Evolutionary conservation across 306 rosid species (phyloP).

Genomic region (Sophora flavescens): DNA sequence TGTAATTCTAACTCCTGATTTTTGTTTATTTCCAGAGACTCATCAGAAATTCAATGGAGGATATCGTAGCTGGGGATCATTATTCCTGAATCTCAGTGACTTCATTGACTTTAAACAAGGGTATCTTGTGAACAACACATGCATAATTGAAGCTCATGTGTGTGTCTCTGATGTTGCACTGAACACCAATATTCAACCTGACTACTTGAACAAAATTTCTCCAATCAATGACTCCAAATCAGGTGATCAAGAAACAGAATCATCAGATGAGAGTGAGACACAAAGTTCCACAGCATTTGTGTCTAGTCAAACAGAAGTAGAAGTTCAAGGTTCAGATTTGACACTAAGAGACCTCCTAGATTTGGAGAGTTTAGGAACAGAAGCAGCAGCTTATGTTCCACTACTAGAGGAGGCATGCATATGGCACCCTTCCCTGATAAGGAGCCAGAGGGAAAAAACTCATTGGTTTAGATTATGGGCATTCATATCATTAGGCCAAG

Average conservation of each 20-base stretch:
- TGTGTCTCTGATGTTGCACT: slow-evolving; percentile 48
- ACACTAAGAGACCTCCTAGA: slow-evolving; percentile 49
- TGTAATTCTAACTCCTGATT: slow-evolving; percentile 5
- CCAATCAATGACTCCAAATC: background rate
- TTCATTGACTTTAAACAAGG: slow-evolving; percentile 75
- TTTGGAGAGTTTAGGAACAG: slow-evolving; percentile 31
- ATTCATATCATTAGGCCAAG: slow-evolving; percentile 47
- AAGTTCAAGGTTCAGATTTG: slow-evolving; percentile 38
- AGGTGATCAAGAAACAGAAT: slow-evolving; percentile 32
- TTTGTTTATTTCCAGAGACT: slow-evolving; percentile 59
- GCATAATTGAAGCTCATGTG: slow-evolving; percentile 78
- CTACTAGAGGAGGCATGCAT: slow-evolving; percentile 48
- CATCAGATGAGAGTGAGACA: slow-evolving; percentile 30
- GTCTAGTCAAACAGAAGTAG: slow-evolving; percentile 30
- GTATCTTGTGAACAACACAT: slow-evolving; percentile 71
- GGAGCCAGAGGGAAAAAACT: slow-evolving; percentile 40
- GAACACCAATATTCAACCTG: background rate
- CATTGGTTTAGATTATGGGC: slow-evolving; percentile 44
- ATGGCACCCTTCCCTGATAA: slow-evolving; percentile 48
- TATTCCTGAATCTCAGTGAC: slow-evolving; percentile 71
- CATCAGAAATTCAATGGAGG: slow-evolving; percentile 85
- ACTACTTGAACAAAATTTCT: background rate
- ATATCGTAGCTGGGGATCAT: slow-evolving; percentile 88
- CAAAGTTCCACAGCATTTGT: background rate
- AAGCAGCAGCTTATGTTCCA: slow-evolving; percentile 42